Conservation (phyloP, 495 filamentous ascomycete genomes). For the Xylaria castorea region DNA sequence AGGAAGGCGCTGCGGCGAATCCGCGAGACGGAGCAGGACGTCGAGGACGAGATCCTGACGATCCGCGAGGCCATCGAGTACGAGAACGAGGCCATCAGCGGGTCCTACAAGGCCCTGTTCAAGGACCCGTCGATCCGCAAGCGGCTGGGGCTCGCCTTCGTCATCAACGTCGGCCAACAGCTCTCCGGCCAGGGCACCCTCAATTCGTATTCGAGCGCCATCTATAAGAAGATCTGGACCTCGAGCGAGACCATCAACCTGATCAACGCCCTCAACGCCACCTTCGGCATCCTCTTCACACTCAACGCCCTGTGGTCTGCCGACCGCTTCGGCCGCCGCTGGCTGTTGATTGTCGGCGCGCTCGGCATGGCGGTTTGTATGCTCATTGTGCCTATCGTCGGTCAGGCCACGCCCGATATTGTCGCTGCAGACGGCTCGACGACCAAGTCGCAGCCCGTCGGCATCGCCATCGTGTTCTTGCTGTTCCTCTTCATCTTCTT, state of each 20-base stretch:
- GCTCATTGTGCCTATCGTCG: slow-evolving; percentile 67
- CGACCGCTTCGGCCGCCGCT: slow-evolving; percentile 58
- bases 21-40: slow-evolving; percentile 64
- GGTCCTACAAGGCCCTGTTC: slow-evolving; percentile 63
- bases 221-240: slow-evolving; percentile 69
- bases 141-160: slow-evolving; percentile 59
- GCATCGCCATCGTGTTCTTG: slow-evolving; percentile 68
- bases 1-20: slow-evolving; percentile 55
- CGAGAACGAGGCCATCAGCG: slow-evolving; percentile 66
- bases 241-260: slow-evolving; percentile 61
- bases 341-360: slow-evolving; percentile 57
- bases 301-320: slow-evolving; percentile 71
- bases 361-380: slow-evolving; percentile 60
- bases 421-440: slow-evolving; percentile 42
- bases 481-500: slow-evolving; percentile 72
- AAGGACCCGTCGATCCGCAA: slow-evolving; percentile 67
- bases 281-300: slow-evolving; percentile 62
- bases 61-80: slow-evolving; percentile 68
- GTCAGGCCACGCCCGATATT: slow-evolving; percentile 55
- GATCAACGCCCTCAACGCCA: slow-evolving; percentile 70
- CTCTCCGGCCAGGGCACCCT: slow-evolving; percentile 67
- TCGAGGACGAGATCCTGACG: slow-evolving; percentile 62
- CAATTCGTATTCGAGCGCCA: slow-evolving; percentile 68
- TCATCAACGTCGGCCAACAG: slow-evolving; percentile 68
- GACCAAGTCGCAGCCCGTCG: slow-evolving; percentile 62